phyloP scores from a whole-genome alignment of 1,139 yeast genomes.

The Lodderomyces pseudojiufengensis region DNA sequence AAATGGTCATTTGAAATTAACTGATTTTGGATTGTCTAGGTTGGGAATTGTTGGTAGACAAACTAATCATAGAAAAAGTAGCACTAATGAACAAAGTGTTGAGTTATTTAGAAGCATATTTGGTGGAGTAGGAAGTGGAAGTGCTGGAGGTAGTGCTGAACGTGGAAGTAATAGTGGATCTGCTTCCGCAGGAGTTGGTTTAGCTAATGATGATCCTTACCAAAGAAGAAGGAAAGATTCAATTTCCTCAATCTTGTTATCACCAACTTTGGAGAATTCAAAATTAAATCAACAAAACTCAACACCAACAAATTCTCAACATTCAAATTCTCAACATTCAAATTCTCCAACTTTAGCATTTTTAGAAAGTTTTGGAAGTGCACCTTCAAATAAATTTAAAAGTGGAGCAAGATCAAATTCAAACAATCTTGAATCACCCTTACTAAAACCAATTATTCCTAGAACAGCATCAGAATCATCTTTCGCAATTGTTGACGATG shows the following conservation, averaged over 20 bases:
- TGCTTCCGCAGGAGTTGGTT: constrained; percentile 1
- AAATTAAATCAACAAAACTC: constrained; percentile 15
- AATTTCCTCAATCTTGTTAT: constrained; percentile 44
- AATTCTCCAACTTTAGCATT: constrained; percentile 12
- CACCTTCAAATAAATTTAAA: constrained; percentile 13
- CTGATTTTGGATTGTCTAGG: constrained; percentile 92
- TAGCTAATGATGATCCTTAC: constrained; percentile 4
- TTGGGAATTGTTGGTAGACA: constrained; percentile 89
- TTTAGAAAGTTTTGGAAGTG: constrained; percentile 11
- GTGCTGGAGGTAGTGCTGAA: neutral
- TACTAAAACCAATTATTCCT: constrained; percentile 44
- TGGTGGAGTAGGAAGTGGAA: constrained; percentile 5
- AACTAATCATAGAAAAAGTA: constrained; percentile 42
- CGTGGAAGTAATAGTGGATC: constrained; percentile 11
- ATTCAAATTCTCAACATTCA: constrained; percentile 9
- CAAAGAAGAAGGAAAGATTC: constrained; percentile 34
- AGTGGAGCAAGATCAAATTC: constrained; percentile 24
- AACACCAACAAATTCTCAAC: constrained; percentile 3
- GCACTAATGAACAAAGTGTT: constrained; percentile 44
- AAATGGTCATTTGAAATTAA: constrained; percentile 83
- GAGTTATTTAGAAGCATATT: constrained; percentile 37
- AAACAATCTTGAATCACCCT: constrained; percentile 47
- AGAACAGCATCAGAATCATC: constrained; percentile 55
- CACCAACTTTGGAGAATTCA: constrained; percentile 40
- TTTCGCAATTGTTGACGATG: constrained; percentile 52